A percentile compares a stretch with the other conserved stretches of the same genome.
phyloP scores from a whole-genome alignment of 495 filamentous ascomycete species.

The Poronia punctata region DNA sequence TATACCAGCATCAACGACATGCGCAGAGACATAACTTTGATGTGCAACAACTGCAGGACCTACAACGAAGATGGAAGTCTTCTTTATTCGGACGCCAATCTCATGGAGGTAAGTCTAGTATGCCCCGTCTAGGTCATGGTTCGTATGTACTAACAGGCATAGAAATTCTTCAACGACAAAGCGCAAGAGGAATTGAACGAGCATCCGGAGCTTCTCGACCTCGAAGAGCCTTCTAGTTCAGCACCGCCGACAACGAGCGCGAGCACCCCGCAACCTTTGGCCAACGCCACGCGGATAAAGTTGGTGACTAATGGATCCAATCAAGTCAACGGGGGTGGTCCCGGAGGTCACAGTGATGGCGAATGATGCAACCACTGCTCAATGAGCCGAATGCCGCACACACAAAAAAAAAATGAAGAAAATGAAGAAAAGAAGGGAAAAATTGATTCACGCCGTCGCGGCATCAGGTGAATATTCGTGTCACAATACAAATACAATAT shows the following conservation, averaged over 20 bases:
- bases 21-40: constrained; percentile 68
- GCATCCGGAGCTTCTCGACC: constrained; percentile 66
- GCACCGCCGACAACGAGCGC: constrained; percentile 58
- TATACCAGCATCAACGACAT: constrained; percentile 77
- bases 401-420: no score
- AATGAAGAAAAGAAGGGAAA: no score
- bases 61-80: constrained; percentile 94
- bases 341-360: constrained; percentile 38
- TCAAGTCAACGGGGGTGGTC: constrained; percentile 33
- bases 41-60: constrained; percentile 84
- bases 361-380: constrained; percentile 27
- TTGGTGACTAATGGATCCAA: constrained; percentile 49
- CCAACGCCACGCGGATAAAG: constrained; percentile 41
- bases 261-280: constrained; percentile 61
- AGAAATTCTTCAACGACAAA: constrained; percentile 62
- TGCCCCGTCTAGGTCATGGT: no score
- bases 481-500: constrained; percentile 1
- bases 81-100: constrained; percentile 84
- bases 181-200: constrained; percentile 62
- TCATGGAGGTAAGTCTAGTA: constrained; percentile 70
- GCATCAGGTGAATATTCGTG: no score
- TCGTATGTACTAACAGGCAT: constrained; percentile 15
- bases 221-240: constrained; percentile 55
- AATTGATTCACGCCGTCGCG: no score
- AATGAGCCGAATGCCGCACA: no score